Evolutionary conservation across 2,329 filamentous ascomycete genomes (phyloP), one percentile per base, ranked within the genome.

Genomic region (Alternaria sp.): DNA sequence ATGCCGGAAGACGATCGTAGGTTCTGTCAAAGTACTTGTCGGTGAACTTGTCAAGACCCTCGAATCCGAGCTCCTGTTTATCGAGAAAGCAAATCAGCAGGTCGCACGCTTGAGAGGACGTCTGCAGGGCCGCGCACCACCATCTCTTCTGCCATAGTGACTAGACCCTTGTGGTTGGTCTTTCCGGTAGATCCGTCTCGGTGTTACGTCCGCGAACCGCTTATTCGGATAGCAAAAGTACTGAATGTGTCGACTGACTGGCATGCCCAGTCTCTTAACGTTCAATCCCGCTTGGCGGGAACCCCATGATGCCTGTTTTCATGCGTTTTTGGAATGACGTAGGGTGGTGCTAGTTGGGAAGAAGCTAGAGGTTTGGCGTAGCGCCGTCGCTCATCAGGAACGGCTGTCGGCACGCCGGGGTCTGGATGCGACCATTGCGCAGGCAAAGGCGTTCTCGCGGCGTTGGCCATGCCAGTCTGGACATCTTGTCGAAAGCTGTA

Each of bases 41-140:
- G 19, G 73, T 67, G 28, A 73, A 62, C 17, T 62, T 69, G 54
- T 79, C 73, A 6, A 79, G 62, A n/a, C 75, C 75, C 62, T 76
- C 73, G 44, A 79, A 73, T 3, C 77, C 77, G 8, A 80, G 74
- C 65, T 80, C 77, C 77, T 80, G 57, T 58, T 45, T 11, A 11
- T 23, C 36, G 43, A 57, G 44, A 54, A 53, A 12, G 45, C 30
- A 46, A 56, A 66, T 71, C 64, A 70, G 67, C 61, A 56, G 11
- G 52, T 11, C 28, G 30, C 40, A 57, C 15, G 11, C 15, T 36
- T 21, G n/a, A 46, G 17, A 28, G 19, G 52, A 32, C 12, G 32
- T 13, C 10, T 47, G 19, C 43, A 36, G 57, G 45, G 57, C 36
- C 61, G 62, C 72, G 65, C 69, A 76, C 73, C 63, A 73, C 67